Evolutionary conservation across 2,329 filamentous ascomycete species (phyloP).

Genomic region (Endoconidiophora polonica): DNA sequence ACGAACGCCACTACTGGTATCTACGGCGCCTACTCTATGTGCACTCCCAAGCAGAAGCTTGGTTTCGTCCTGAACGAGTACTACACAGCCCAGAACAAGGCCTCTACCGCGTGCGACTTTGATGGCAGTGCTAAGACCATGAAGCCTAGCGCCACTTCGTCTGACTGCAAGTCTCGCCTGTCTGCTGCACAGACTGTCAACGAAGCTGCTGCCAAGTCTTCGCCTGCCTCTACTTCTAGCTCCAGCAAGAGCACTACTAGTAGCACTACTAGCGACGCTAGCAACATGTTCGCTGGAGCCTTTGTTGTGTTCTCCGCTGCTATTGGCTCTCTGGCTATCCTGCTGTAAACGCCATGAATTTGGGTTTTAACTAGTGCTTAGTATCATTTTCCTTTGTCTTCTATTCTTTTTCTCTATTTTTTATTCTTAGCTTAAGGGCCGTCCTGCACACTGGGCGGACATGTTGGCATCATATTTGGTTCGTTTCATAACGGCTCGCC

Average conservation of each 20-base stretch:
- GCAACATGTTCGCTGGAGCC: conserved; percentile 1
- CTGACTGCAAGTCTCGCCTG: conserved; percentile 42
- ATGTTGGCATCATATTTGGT: no score
- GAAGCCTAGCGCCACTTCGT: conserved; percentile 28
- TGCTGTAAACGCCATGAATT: conserved; percentile 6
- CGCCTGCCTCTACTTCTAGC: conserved; percentile 4
- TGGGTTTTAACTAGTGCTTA: conserved; percentile 1
- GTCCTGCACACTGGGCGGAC: no score
- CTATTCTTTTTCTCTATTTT: conserved; percentile 8
- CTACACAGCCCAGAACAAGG: conserved; percentile 40
- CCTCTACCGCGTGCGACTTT: conserved; percentile 51
- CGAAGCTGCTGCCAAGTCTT: conserved; percentile 24
- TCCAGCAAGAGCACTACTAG: conserved; percentile 3
- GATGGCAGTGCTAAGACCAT: conserved; percentile 45
- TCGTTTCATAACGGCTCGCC: no score
- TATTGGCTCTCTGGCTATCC: conserved; percentile 3
- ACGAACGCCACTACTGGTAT: conserved; percentile 48
- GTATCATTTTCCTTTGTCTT: conserved; percentile 1
- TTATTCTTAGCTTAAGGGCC: neutral
- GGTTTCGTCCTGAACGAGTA: conserved; percentile 60
- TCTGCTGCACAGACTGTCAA: conserved; percentile 44
- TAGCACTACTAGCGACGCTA: conserved; percentile 4
- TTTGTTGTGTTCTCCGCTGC: conserved; percentile 4
- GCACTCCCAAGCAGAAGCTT: conserved; percentile 51
- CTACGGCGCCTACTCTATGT: conserved; percentile 70